A percentile compares a stretch with the other conserved stretches of the same genome.
Conservation (phyloP, 768 basidiomycete species). For the Agaricus sinodeliciosus region DNA sequence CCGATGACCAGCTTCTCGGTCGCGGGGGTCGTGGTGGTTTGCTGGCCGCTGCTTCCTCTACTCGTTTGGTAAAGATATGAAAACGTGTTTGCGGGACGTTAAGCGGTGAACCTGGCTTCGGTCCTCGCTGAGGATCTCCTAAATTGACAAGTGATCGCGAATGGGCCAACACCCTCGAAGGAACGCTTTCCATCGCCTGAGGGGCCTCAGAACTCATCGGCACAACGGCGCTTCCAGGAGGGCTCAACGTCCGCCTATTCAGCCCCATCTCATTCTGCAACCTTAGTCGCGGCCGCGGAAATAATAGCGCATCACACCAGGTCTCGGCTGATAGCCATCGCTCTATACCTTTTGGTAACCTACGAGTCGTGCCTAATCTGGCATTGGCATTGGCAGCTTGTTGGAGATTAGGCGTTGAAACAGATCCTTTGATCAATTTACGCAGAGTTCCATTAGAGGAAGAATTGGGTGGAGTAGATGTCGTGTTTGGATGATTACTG, state of each 20-base stretch:
- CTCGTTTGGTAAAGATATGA: background rate
- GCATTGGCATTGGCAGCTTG: background rate
- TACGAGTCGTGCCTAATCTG: background rate
- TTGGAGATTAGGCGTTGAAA: constrained; percentile 63
- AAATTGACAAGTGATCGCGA: constrained; percentile 40
- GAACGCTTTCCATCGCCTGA: constrained; percentile 19
- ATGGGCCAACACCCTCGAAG: constrained; percentile 43
- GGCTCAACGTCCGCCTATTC: constrained; percentile 37
- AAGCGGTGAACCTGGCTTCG: background rate
- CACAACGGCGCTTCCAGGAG: constrained; percentile 39
- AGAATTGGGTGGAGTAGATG: constrained; percentile 13
- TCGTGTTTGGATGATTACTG: constrained; percentile 12
- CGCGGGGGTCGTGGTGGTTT: constrained; percentile 22
- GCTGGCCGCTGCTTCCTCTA: constrained; percentile 7
- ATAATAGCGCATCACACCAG: constrained; percentile 76
- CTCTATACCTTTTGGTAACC: constrained; percentile 39
- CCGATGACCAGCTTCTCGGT: constrained; percentile 54
- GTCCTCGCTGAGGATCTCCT: constrained; percentile 7
- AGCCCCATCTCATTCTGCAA: constrained; percentile 29
- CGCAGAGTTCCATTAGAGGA: constrained; percentile 9
- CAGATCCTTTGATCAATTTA: constrained; percentile 42
- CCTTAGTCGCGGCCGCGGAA: constrained; percentile 69
- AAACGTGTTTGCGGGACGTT: background rate
- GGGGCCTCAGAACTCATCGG: constrained; percentile 11
- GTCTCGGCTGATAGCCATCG: constrained; percentile 70